Evolutionary conservation across 1,284 basidiomycete species (phyloP).

Genomic region (Neonothopanus nambi): DNA sequence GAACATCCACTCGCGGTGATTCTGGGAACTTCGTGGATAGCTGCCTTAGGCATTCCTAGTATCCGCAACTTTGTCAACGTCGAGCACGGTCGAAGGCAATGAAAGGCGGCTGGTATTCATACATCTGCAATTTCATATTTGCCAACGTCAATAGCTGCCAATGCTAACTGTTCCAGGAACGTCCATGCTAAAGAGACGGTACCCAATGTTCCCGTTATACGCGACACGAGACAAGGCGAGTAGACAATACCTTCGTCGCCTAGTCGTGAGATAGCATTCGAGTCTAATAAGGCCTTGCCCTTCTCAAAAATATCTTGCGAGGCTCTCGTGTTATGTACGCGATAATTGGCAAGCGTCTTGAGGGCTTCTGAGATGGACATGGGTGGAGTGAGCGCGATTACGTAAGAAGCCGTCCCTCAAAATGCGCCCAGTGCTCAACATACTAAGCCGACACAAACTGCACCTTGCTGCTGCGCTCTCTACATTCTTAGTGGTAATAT

Average conservation of each 20-base stretch:
- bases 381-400: slow-evolving; percentile 2
- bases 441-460: neutral
- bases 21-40: slow-evolving; percentile 75
- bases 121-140: slow-evolving; percentile 83
- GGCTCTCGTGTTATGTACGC: slow-evolving; percentile 63
- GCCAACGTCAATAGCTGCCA: slow-evolving; percentile 86
- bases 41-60: slow-evolving; percentile 57
- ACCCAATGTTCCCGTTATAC: neutral
- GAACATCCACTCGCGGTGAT: slow-evolving; percentile 80
- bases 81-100: neutral
- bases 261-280: slow-evolving; percentile 45
- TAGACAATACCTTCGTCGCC: slow-evolving; percentile 59
- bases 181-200: slow-evolving; percentile 67
- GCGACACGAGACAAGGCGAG: neutral
- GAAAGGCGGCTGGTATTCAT: slow-evolving; percentile 30
- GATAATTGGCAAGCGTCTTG: slow-evolving; percentile 68
- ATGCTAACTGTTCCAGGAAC: slow-evolving; percentile 84
- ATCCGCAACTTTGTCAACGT: slow-evolving; percentile 9
- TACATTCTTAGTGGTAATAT: neutral
- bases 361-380: slow-evolving; percentile 58
- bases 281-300: slow-evolving; percentile 59
- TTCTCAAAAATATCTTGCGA: slow-evolving; percentile 74
- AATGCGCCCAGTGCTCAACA: neutral
- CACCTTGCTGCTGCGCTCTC: neutral
- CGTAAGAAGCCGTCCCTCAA: no score